Evolutionary conservation across 108 stramenopile species (phyloP), one percentile per base, ranked within the genome.

Genomic region (Cyclostephanos tholiformis): DNA sequence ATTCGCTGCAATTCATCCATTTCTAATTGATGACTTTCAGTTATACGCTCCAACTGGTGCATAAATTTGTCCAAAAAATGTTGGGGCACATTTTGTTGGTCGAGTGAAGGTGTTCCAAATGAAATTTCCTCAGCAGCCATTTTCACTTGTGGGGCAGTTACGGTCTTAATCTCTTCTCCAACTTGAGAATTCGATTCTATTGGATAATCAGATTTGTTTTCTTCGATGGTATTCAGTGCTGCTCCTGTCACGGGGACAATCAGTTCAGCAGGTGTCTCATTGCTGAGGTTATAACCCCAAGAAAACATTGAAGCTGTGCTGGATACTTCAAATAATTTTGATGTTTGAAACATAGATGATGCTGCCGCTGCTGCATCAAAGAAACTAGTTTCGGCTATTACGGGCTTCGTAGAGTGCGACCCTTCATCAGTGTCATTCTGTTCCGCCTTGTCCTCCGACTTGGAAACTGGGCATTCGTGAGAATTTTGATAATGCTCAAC

Each of bases 41-140:
- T 88, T 58, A 94, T 75, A 38, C 93, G 88, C 76, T 89, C 77
- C 11, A 94, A 58, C 70, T 94, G 93, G 59, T 81, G 68, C n/a
- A 91, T 73, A 63, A 94, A 91, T 46, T 94, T 82, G 38, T 93
- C 84, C 57, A 89, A 26, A 9, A 85, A 43, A 25, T 79, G 64
- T 46, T 82, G 80, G 59, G 82, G 72, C 5, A 70, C 63, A 53
- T 35, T 16, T 60, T 60, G 59, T 36, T 60, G 35, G 9, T 65
- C 43, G 14, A 65, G 14, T 55, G 46, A 36, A 35, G 13, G 19
- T 49, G 49, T 39, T 26, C 43, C 44, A 63, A 51, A 38, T 35
- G 55, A 35, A 69, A 20, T 65, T n/a, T 67, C 30, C 13, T 67
- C 49, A 53, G 8, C 14, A 23, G 26, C 13, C 41, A n/a, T 49